Base-by-base conservation (phyloP, 2,329 filamentous ascomycete species). In the Clarireedia homoeocarpa region DNA sequence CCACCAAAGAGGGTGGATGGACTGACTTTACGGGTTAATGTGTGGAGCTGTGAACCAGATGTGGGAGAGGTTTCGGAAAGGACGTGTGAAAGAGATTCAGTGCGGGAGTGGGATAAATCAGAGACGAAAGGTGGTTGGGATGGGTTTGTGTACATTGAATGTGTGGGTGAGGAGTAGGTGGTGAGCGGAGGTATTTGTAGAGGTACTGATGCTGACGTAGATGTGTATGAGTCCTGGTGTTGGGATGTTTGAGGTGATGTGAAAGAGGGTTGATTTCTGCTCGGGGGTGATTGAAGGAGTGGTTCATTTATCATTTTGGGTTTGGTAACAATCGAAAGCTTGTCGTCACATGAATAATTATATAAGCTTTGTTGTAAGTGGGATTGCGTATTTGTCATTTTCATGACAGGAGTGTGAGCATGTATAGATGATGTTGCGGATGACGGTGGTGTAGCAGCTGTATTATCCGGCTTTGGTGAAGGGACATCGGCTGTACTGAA, bases 1-100 rank as follows among this genome's bases (percentile, higher is more conserved):
- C 77, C 78, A 24, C 81, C 80, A 58, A 85, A 84, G 51, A 82
- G 72, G 10, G 77, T 75, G 9, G 73, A 75, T 0, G 75, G 72
- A 24, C 71, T 71, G 6, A 71, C 65, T 9, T 77, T 77, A 27
- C 65, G 49, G 2, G 62, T n/a, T 1, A 23, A 20, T 30, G 44
- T 54, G 12, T 27, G 9, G 15, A 20, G 17, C n/a, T 26, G 12
- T 30, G 45, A 54, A 20, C 17, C 45, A 17, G 17, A 24, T 40
- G 12, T 17, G 17, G 26, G 24, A 27, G n/a, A 17, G 20, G 17
- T 15, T 50, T n/a, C 20, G 44, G 14, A 6, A 20, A 10, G 20
- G 27, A 30, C 2, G 45, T 36, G 20, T 38, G 36, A 38, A 7
- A 7, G 12, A 15, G 38, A 40, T 40, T 40, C 15, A 5, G 39